phyloP scores from a whole-genome alignment of 2,329 filamentous ascomycete genomes.

The Ophiostoma angusticollis region DNA sequence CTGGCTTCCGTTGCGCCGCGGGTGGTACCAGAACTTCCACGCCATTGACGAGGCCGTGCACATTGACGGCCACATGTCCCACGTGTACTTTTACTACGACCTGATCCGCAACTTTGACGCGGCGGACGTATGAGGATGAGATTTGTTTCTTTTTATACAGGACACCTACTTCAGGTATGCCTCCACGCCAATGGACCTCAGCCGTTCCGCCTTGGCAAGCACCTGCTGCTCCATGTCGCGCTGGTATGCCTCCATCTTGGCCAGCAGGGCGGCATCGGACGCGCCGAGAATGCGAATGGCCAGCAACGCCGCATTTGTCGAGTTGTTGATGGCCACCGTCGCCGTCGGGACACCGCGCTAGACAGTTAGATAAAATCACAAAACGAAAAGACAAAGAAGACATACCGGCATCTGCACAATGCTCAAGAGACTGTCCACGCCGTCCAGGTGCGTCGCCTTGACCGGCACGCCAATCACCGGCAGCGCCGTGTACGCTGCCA shows the following conservation, averaged over 20 bases:
- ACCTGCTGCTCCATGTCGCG: slow-evolving; percentile 49
- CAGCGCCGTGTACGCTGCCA: slow-evolving; percentile 55
- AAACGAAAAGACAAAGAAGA: not conserved
- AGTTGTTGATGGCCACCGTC: slow-evolving; percentile 70
- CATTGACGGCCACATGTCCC: slow-evolving; percentile 22
- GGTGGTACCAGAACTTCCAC: slow-evolving; percentile 23
- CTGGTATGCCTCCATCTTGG: slow-evolving; percentile 47
- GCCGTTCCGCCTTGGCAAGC: slow-evolving; percentile 41
- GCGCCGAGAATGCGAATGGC: slow-evolving; percentile 13
- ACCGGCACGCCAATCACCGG: slow-evolving; percentile 70
- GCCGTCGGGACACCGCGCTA: slow-evolving; percentile 37
- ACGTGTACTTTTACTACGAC: slow-evolving; percentile 25
- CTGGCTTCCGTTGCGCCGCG: slow-evolving; percentile 28
- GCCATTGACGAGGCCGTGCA: slow-evolving; percentile 28
- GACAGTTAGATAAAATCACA: slow-evolving; percentile 23
- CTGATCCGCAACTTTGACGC: slow-evolving; percentile 30
- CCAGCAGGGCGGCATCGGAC: slow-evolving; percentile 34
- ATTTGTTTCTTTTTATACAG: not conserved
- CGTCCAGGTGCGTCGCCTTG: slow-evolving; percentile 59
- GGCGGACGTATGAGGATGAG: slow-evolving; percentile 6
- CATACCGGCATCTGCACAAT: slow-evolving; percentile 66
- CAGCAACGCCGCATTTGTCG: slow-evolving; percentile 47
- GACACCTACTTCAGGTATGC: slow-evolving; percentile 8
- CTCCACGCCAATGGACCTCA: slow-evolving; percentile 42
- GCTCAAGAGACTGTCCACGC: slow-evolving; percentile 55